Conservation (phyloP, 208 protist species). For the Zelonia costaricensis region DNA sequence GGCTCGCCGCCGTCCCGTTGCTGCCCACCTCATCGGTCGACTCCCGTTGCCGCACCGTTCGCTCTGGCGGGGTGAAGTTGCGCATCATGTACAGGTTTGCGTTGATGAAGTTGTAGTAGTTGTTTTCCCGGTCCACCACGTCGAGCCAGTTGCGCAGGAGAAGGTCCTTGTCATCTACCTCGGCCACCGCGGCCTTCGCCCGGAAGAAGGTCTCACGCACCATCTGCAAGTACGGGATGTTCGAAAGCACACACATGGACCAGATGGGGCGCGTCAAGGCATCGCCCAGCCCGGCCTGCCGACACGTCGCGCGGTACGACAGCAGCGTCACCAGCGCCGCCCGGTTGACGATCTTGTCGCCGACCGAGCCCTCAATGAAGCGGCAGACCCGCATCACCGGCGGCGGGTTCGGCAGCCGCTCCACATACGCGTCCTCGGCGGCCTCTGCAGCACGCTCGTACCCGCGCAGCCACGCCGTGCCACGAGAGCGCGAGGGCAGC, state of each 20-base stretch:
- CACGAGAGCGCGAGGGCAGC: conserved; percentile 38
- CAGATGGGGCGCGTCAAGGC: conserved; percentile 50
- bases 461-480: conserved; percentile 56
- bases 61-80: conserved; percentile 42
- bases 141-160: conserved; percentile 37
- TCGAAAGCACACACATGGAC: conserved; percentile 40
- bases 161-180: conserved; percentile 36
- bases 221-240: conserved; percentile 54
- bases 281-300: conserved; percentile 33
- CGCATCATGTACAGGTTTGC: conserved; percentile 35
- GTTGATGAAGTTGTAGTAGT: conserved; percentile 49
- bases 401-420: conserved; percentile 23
- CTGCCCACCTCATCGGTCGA: background rate
- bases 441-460: conserved; percentile 21
- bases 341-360: conserved; percentile 49
- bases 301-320: conserved; percentile 37
- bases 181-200: conserved; percentile 40
- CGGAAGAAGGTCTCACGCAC: conserved; percentile 53
- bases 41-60: conserved; percentile 27
- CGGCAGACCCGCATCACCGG: conserved; percentile 51
- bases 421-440: conserved; percentile 32
- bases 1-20: background rate
- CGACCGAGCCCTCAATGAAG: conserved; percentile 44
- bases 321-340: conserved; percentile 32
- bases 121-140: conserved; percentile 40